These are phyloP conservation scores for Pestalotiopsis sp. DNA, from an alignment of 2,329 filamentous ascomycete species.

Conservation along the genomic window DNA sequence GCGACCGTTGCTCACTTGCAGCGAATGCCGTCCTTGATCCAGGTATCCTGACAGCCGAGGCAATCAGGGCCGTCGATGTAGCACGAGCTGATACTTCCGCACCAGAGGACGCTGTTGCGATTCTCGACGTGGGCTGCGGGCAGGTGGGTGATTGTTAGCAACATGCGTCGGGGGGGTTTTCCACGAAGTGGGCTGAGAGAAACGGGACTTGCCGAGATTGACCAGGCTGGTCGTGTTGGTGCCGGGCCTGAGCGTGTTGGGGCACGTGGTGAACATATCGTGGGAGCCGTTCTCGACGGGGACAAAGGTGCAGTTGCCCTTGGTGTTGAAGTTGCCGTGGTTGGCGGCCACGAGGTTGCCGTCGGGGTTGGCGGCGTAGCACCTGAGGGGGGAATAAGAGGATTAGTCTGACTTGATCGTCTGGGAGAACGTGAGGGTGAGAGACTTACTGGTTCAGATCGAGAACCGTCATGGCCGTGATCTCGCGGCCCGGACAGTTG, in stretches of 20 bases:
- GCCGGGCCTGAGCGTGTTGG: neutral
- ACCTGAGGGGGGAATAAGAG: neutral
- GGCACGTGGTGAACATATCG: neutral
- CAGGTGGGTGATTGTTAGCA: neutral
- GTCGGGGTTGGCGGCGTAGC: neutral
- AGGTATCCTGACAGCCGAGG: neutral
- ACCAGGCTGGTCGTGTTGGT: neutral
- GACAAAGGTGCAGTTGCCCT: neutral
- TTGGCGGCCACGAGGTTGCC: neutral
- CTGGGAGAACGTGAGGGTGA: too few species aligned
- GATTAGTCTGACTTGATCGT: too few species aligned
- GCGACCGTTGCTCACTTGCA: neutral
- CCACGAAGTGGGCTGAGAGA: neutral
- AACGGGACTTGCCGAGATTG: neutral
- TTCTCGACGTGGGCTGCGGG: neutral
- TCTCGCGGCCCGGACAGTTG: neutral
- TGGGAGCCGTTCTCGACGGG: neutral
- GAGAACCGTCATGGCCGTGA: neutral
- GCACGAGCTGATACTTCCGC: neutral
- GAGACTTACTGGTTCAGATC: neutral
- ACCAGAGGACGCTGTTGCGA: neutral
- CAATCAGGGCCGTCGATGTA: conserved; percentile 1
- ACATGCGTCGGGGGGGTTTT: neutral
- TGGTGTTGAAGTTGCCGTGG: neutral
- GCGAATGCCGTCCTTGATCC: neutral